Evolutionary conservation across 129 eudicot species (phyloP).

Genomic region (Gnaphalium uliginosum): DNA sequence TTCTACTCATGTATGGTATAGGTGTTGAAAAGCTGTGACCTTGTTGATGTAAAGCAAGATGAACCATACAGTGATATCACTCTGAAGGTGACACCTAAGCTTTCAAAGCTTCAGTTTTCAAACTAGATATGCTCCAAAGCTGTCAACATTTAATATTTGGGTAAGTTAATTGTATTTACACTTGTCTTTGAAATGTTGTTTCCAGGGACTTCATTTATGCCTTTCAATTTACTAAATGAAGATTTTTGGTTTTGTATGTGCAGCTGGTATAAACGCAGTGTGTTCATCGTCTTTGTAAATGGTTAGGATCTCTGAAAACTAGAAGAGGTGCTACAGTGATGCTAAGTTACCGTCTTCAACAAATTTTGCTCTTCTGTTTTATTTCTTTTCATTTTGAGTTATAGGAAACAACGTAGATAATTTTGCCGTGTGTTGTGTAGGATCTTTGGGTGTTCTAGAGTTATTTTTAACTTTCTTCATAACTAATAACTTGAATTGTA

Average conservation of each 20-base stretch:
- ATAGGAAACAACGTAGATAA: background rate
- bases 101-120: constrained; percentile 48
- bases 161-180: constrained; percentile 17
- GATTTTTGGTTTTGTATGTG: constrained; percentile 15
- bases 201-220: background rate
- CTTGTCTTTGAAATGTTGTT: background rate
- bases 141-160: constrained; percentile 24
- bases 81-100: constrained; percentile 59
- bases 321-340: background rate
- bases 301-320: constrained; percentile 17
- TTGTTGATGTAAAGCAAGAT: constrained; percentile 63
- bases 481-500: constrained; percentile 20
- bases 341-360: constrained; percentile 5
- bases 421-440: background rate
- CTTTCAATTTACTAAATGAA: background rate
- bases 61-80: constrained; percentile 62
- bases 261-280: constrained; percentile 22
- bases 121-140: constrained; percentile 19
- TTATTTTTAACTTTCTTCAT: constrained; percentile 3
- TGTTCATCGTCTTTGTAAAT: constrained; percentile 25
- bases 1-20: constrained; percentile 19
- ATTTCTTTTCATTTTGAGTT: background rate
- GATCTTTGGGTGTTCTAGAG: constrained; percentile 13
- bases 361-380: background rate
- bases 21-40: constrained; percentile 66